phyloP scores from a whole-genome alignment of 805 yeast genomes.

The Nakazawaea wyomingensis region DNA sequence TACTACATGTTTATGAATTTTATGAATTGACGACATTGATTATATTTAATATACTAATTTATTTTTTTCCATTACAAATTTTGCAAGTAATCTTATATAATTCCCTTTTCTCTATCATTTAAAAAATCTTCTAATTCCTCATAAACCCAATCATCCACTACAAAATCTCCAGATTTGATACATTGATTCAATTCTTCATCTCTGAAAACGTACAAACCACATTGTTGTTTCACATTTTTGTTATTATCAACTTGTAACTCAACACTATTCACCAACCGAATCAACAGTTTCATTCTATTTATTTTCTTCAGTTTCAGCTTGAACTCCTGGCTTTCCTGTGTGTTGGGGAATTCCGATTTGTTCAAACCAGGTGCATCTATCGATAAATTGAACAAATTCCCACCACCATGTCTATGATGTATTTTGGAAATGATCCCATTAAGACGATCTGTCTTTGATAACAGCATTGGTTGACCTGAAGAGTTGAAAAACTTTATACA shows the following conservation, averaged over 20 bases:
- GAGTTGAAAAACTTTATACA: constrained; percentile 6
- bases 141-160: constrained; percentile 34
- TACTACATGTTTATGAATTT: not conserved
- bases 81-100: not conserved
- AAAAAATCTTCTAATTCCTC: constrained; percentile 7
- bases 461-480: constrained; percentile 3
- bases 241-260: constrained; percentile 3
- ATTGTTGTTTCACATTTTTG: constrained; percentile 18
- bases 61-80: too few species aligned
- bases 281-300: constrained; percentile 33
- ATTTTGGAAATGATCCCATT: not conserved
- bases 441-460: constrained; percentile 7
- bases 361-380: constrained; percentile 52
- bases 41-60: too few species aligned
- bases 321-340: constrained; percentile 43
- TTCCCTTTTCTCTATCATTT: constrained; percentile 4
- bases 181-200: constrained; percentile 33
- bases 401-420: constrained; percentile 1
- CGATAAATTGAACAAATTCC: constrained; percentile 1
- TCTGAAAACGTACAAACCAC: constrained; percentile 41
- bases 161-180: constrained; percentile 26
- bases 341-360: constrained; percentile 52
- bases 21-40: too few species aligned
- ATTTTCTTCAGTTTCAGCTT: constrained; percentile 22
- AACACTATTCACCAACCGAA: constrained; percentile 38